phyloP scores from a whole-genome alignment of 768 basidiomycete genomes.

The Suillus subalutaceus region DNA sequence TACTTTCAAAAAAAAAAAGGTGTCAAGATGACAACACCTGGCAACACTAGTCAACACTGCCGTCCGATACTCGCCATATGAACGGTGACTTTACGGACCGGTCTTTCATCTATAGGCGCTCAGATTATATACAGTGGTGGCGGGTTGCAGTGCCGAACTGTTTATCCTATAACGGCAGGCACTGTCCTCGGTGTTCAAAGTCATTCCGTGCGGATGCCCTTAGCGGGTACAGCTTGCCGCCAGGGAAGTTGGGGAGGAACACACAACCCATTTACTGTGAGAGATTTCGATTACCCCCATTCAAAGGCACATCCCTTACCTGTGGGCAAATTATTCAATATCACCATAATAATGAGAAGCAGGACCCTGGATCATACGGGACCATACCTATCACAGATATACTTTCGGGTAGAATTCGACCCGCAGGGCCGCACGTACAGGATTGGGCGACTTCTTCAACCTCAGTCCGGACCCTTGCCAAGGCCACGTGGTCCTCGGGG shows the following conservation, averaged over 20 bases:
- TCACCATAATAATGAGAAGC: conserved; percentile 2
- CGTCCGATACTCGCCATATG: background rate
- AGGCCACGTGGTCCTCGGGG: conserved; percentile 4
- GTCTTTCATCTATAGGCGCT: background rate
- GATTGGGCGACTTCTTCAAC: background rate
- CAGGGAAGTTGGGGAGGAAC: background rate
- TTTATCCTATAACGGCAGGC: background rate
- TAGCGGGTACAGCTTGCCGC: conserved; percentile 4
- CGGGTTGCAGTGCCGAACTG: background rate
- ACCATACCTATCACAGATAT: background rate
- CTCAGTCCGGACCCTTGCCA: background rate
- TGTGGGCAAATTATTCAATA: background rate
- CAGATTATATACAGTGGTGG: background rate
- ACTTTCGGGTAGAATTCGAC: background rate
- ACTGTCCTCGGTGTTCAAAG: conserved; percentile 4
- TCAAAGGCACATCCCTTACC: background rate
- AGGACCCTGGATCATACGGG: background rate
- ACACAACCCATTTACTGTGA: conserved; percentile 2
- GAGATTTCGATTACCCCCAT: background rate
- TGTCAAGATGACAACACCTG: background rate
- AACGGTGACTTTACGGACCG: conserved; percentile 3
- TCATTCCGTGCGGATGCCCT: background rate
- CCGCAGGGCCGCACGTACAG: background rate
- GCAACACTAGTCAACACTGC: background rate
- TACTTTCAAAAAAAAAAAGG: background rate